Evolutionary conservation across 2,329 filamentous ascomycete species (phyloP), one percentile per base, ranked within the genome.

Genomic region (Pleoardoris graminearum): DNA sequence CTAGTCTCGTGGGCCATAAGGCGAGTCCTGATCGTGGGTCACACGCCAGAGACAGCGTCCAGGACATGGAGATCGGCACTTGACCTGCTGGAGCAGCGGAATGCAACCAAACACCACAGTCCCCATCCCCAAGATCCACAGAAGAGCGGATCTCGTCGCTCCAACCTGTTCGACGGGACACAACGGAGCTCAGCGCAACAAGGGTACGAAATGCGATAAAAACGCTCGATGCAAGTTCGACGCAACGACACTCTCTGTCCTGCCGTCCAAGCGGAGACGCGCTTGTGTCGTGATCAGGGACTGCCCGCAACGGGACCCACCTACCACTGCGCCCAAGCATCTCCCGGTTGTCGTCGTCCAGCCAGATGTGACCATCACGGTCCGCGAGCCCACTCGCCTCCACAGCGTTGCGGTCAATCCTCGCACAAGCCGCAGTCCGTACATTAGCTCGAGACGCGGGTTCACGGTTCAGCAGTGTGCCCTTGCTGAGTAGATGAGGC

Each of bases 371-470:
- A 52, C 39, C 12, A 36, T 17, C 39, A 38, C 22, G 41, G 35
- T 44, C 21, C 39, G 27, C 19, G n/a, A 16, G 33, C 46, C 32
- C 16, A 30, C 25, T 50, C 36, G 45, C 49, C 46, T 51, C 47
- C 53, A 58, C 49, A 53, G 22, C 51, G 54, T 53, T 55, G 49
- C 50, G 39, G 43, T 49, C 37, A 43, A 53, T 50, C 46, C 36
- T 55, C 27, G 50, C 39, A 53, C 52, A 55, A 50, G 32, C 17
- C 11, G 39, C 21, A 23, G 38, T 48, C 22, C 44, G 23, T 50
- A 52, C 51, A 54, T 57, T 54, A 51, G 51, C 38, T 51, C 41
- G 16, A 45, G 29, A 57, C 44, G 49, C 36, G 37, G 19, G 45
- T 35, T 48, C 52, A 58, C 53, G 47, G 55, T 45, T 55, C 52